Percentiles rank a stretch among this genome's conserved stretches.
Conservation (phyloP, 805 yeast species). For the Alloascoidea africana region DNA sequence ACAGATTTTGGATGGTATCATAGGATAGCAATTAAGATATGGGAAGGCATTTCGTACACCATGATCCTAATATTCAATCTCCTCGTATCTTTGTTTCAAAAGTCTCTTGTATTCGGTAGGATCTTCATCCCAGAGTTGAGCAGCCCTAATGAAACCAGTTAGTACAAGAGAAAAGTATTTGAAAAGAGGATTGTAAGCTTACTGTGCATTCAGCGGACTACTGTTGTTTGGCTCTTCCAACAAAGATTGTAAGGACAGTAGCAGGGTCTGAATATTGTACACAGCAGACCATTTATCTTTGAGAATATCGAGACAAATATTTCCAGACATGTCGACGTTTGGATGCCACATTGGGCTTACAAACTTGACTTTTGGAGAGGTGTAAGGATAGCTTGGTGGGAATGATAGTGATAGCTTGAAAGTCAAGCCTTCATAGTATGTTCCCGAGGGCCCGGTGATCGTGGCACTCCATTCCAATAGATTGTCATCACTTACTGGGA, state of each 20-base stretch:
- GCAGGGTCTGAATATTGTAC: conserved; percentile 43
- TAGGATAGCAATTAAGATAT: too few relatives aligned
- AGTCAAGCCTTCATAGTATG: conserved; percentile 37
- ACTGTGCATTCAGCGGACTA: conserved; percentile 36
- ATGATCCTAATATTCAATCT: too few relatives aligned
- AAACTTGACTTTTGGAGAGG: conserved; percentile 41
- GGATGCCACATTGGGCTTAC: conserved; percentile 53
- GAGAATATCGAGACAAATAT: conserved; percentile 47
- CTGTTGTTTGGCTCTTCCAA: conserved; percentile 49
- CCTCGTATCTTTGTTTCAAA: conserved; percentile 23
- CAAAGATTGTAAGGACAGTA: conserved; percentile 41
- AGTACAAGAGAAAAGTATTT: background rate
- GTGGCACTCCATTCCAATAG: conserved; percentile 42
- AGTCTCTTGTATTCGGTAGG: conserved; percentile 24
- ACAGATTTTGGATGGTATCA: too few relatives aligned
- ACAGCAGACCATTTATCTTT: conserved; percentile 54
- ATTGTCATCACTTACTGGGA: conserved; percentile 36
- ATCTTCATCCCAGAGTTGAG: conserved; percentile 33
- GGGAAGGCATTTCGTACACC: too few relatives aligned
- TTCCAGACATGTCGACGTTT: conserved; percentile 48
- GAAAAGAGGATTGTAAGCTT: conserved; percentile 2
- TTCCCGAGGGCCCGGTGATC: conserved; percentile 40
- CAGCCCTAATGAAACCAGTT: conserved; percentile 19
- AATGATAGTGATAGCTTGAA: conserved; percentile 35
- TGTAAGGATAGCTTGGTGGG: conserved; percentile 40